A percentile compares a stretch with the other conserved stretches of the same genome.
These are phyloP conservation scores for Puccinia novopanici DNA, from an alignment of 1,284 basidiomycete genomes.

Conservation along the genomic window DNA sequence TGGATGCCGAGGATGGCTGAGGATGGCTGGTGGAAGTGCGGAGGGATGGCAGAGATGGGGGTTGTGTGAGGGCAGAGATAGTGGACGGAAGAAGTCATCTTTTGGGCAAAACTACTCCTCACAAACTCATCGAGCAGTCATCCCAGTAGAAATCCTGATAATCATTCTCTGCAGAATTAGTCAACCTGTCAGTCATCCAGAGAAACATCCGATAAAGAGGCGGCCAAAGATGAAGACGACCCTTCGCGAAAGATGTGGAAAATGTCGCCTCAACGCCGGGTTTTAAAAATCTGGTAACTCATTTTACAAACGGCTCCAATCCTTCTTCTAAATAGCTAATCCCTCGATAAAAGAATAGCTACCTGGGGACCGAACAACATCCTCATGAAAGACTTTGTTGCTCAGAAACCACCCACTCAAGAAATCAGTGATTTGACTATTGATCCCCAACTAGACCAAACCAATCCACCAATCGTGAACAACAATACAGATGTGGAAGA, in stretches of 20 bases:
- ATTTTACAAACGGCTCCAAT: too few species aligned
- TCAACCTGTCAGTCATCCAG: too few species aligned
- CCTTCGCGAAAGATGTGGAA: too few species aligned
- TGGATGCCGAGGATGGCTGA: slow-evolving; percentile 29
- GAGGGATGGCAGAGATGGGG: slow-evolving; percentile 39
- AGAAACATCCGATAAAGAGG: too few species aligned
- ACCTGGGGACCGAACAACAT: neutral
- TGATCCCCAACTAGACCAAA: neutral
- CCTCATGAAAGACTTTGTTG: neutral
- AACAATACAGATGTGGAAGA: neutral
- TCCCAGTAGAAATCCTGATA: neutral
- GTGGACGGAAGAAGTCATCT: slow-evolving; percentile 42
- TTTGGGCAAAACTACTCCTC: neutral
- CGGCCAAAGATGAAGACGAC: too few species aligned
- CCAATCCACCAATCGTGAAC: neutral
- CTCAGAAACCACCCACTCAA: too few species aligned
- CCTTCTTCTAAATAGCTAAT: too few species aligned
- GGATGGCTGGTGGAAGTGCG: slow-evolving; percentile 18
- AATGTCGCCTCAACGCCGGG: too few species aligned
- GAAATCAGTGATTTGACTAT: neutral
- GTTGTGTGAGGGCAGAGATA: slow-evolving; percentile 51
- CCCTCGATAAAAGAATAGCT: neutral
- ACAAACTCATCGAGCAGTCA: neutral
- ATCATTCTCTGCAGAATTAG: too few species aligned
- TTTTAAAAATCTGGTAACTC: too few species aligned